phyloP scores from a whole-genome alignment of 2,329 filamentous ascomycete species.

The Ophiosphaerella narmari region DNA sequence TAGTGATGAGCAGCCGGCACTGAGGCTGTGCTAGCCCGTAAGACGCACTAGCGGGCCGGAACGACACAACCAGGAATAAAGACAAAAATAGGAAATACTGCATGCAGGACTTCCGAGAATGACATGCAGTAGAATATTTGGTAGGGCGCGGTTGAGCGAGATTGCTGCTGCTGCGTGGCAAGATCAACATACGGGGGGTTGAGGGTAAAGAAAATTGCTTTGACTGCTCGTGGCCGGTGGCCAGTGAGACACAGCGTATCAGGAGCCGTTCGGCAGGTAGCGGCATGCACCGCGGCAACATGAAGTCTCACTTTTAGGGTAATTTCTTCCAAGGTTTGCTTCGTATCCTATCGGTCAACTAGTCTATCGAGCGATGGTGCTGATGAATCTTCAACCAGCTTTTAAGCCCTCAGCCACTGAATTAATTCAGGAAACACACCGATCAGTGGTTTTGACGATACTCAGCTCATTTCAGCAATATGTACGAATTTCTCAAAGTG shows the following conservation, averaged over 20 bases:
- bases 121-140: background rate
- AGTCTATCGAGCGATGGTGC: background rate
- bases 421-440: too few species aligned
- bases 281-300: background rate
- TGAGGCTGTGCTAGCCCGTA: slow-evolving; percentile 24
- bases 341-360: background rate
- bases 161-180: background rate
- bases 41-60: slow-evolving; percentile 16
- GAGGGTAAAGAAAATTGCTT: too few species aligned
- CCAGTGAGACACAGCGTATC: background rate
- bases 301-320: too few species aligned
- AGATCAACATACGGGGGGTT: too few species aligned
- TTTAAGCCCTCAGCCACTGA: too few species aligned
- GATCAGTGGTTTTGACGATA: too few species aligned
- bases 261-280: background rate
- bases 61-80: slow-evolving; percentile 7
- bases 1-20: slow-evolving; percentile 9
- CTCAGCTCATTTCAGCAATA: too few species aligned
- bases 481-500: too few species aligned
- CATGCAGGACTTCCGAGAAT: background rate
- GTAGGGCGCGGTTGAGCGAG: background rate
- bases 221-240: background rate
- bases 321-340: background rate
- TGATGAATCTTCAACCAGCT: too few species aligned
- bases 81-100: slow-evolving; percentile 17